Conservation (phyloP, 1,284 basidiomycete species). For the Phellinidium pouzarii region DNA sequence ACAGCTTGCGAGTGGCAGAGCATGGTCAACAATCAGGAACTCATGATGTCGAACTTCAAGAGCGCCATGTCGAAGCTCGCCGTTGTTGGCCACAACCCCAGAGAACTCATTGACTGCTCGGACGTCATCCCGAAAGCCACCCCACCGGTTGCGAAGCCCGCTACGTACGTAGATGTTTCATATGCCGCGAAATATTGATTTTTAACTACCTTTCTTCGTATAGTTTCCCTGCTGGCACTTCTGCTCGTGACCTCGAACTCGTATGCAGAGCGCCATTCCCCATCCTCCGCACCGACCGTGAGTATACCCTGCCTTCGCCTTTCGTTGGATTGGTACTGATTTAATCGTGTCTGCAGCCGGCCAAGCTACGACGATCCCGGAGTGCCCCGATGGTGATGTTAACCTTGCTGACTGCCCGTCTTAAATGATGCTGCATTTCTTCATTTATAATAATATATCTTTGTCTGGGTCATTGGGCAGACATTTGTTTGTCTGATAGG, state of each 20-base stretch:
- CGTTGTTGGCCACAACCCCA: conserved; percentile 27
- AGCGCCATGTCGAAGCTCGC: conserved; percentile 29
- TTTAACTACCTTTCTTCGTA: background rate
- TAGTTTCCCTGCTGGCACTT: conserved; percentile 20
- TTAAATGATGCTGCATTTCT: background rate
- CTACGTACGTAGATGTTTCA: conserved; percentile 5
- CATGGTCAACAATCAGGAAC: conserved; percentile 26
- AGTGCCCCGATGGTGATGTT: conserved; percentile 17
- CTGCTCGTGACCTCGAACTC: conserved; percentile 10
- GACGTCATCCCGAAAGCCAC: conserved; percentile 15
- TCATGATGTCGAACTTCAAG: conserved; percentile 26
- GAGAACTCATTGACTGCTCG: conserved; percentile 19
- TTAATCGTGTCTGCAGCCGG: conserved; percentile 6
- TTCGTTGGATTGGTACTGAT: background rate
- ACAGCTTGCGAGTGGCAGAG: conserved; percentile 24
- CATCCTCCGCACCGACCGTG: conserved; percentile 6
- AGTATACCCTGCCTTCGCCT: background rate
- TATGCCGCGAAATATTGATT: background rate
- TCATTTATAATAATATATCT: background rate
- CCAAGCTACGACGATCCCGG: conserved; percentile 13
- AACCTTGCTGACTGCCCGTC: conserved; percentile 16
- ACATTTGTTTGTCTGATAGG: background rate
- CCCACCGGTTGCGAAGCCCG: conserved; percentile 7
- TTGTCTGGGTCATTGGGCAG: background rate
- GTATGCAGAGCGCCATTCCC: conserved; percentile 19